These are phyloP conservation scores for Didymella arachidicola DNA, from an alignment of 2,329 filamentous ascomycete genomes.

Conservation along the genomic window DNA sequence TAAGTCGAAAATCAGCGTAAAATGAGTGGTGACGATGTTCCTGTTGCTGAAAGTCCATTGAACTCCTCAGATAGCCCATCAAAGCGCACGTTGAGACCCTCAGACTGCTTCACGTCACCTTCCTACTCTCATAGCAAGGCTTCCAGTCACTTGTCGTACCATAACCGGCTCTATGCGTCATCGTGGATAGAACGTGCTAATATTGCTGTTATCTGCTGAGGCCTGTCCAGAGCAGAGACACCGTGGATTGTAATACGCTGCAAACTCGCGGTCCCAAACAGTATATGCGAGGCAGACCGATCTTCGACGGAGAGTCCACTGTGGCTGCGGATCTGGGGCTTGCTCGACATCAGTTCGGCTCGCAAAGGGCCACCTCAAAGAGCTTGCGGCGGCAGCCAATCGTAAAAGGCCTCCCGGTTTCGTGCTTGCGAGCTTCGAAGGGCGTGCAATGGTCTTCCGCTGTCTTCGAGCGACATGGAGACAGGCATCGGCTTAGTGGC, in stretches of 20 bases:
- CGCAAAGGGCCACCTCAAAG: not conserved
- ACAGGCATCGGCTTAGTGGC: conserved; percentile 1
- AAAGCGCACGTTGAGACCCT: not conserved
- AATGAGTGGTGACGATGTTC: not conserved
- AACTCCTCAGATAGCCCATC: not conserved
- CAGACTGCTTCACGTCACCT: not conserved
- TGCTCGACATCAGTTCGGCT: not conserved
- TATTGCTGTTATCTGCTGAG: not conserved
- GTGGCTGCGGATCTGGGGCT: not conserved
- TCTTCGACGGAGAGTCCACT: not conserved
- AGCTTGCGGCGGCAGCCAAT: too few relatives aligned
- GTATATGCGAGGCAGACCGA: not conserved
- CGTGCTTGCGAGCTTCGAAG: not conserved
- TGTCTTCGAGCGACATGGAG: not conserved
- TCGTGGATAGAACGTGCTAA: not conserved
- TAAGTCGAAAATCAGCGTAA: not conserved
- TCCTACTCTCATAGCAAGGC: not conserved
- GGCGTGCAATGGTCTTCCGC: not conserved
- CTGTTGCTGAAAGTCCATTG: not conserved
- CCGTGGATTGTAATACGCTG: not conserved
- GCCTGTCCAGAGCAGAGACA: not conserved
- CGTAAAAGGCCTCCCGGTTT: not conserved
- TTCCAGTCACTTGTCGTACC: not conserved
- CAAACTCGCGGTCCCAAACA: not conserved
- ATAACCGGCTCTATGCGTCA: not conserved